These are phyloP conservation scores for Keithomyces neogunnii DNA, from an alignment of 2,329 filamentous ascomycete species.

Conservation along the genomic window DNA sequence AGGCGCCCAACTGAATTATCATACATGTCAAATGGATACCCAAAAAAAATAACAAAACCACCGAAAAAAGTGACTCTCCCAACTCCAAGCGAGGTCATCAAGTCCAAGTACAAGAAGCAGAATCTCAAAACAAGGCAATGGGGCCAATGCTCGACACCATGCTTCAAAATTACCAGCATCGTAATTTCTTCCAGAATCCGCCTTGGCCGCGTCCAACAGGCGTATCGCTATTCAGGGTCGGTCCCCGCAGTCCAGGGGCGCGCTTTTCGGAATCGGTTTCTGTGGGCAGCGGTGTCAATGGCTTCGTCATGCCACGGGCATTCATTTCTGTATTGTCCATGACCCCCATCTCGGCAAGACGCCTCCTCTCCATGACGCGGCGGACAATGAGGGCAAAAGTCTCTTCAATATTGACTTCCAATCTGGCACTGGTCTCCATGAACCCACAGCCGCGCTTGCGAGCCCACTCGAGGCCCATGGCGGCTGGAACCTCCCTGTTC, in stretches of 20 bases:
- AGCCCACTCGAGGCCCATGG: constrained; percentile 70
- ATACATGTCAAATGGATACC: constrained; percentile 7
- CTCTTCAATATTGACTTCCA: constrained; percentile 85
- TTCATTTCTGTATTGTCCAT: constrained; percentile 33
- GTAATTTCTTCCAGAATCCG: constrained; percentile 47
- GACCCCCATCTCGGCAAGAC: constrained; percentile 39
- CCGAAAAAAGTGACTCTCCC: background rate
- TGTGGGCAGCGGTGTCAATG: constrained; percentile 43
- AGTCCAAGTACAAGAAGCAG: background rate
- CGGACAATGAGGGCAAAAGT: constrained; percentile 67
- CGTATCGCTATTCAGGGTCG: constrained; percentile 33
- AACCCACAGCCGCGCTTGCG: constrained; percentile 66
- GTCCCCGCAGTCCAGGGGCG: constrained; percentile 35
- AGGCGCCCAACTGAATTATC: constrained; percentile 6
- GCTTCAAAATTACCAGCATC: constrained; percentile 39
- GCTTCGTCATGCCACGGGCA: constrained; percentile 48
- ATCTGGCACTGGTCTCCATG: constrained; percentile 80
- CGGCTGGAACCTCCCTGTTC: constrained; percentile 58
- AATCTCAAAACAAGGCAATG: background rate
- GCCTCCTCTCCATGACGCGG: constrained; percentile 50
- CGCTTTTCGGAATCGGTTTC: constrained; percentile 34
- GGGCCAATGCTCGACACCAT: background rate
- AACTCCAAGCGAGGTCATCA: background rate
- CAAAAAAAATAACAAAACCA: constrained; percentile 3
- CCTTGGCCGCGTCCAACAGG: constrained; percentile 32